Conservation (phyloP, 1,284 basidiomycete species). For the Ustilago curta region DNA sequence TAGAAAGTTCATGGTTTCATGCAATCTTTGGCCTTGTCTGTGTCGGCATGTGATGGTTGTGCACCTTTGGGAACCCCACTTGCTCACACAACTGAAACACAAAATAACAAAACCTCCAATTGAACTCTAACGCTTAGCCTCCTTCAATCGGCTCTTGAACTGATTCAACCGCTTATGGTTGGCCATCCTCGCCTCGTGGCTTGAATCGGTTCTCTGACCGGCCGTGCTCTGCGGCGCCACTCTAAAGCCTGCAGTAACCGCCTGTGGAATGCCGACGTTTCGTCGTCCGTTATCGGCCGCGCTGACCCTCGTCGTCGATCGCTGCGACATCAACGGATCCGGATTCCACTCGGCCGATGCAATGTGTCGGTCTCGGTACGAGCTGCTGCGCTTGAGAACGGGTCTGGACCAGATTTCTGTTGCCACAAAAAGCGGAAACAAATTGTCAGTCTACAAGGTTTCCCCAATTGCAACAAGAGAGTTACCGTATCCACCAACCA, state of each 20-base stretch:
- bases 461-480: too few species aligned
- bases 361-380: constrained; percentile 65
- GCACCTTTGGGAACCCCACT: too few species aligned
- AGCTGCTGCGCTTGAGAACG: constrained; percentile 63
- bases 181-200: constrained; percentile 56
- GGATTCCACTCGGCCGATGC: constrained; percentile 58
- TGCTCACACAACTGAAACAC: too few species aligned
- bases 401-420: constrained; percentile 68
- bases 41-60: too few species aligned
- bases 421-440: not conserved
- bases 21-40: not conserved
- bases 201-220: constrained; percentile 47
- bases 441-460: too few species aligned
- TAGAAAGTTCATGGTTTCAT: constrained; percentile 8
- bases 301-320: constrained; percentile 1
- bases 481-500: too few species aligned
- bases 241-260: constrained; percentile 58
- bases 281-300: constrained; percentile 32
- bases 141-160: constrained; percentile 59
- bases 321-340: constrained; percentile 40
- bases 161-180: constrained; percentile 61
- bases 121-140: constrained; percentile 45
- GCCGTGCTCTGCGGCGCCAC: constrained; percentile 54
- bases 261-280: constrained; percentile 60
- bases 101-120: not conserved